phyloP scores from a whole-genome alignment of 768 basidiomycete species.

The Daedaleopsis nitida region DNA sequence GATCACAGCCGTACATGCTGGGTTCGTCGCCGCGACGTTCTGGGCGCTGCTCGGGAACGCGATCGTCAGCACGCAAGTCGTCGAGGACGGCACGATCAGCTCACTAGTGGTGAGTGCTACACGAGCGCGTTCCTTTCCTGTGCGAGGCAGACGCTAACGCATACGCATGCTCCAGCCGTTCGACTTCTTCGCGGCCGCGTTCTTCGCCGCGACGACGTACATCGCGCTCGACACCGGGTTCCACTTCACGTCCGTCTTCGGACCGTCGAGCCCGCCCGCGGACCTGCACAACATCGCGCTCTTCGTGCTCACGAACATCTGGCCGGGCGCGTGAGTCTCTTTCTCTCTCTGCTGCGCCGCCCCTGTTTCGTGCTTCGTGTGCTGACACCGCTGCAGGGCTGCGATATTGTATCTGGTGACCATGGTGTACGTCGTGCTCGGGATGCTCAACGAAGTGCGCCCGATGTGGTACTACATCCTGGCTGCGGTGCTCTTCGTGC shows the following conservation, averaged over 20 bases:
- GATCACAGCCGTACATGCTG: constrained; percentile 80
- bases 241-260: constrained; percentile 60
- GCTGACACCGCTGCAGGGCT: constrained; percentile 47
- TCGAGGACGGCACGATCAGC: constrained; percentile 86
- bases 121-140: too few relatives aligned
- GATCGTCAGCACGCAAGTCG: constrained; percentile 82
- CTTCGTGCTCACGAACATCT: constrained; percentile 79
- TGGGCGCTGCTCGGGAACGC: constrained; percentile 79
- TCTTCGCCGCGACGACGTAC: constrained; percentile 78
- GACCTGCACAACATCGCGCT: constrained; percentile 68
- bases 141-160: not conserved
- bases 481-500: constrained; percentile 74
- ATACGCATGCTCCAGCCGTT: constrained; percentile 61
- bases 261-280: constrained; percentile 57
- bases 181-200: constrained; percentile 50
- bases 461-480: constrained; percentile 81
- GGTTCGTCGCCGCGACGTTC: constrained; percentile 73
- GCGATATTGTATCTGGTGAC: constrained; percentile 68
- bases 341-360: too few relatives aligned
- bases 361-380: not conserved
- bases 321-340: constrained; percentile 70
- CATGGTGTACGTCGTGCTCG: constrained; percentile 81
- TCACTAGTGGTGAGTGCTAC: constrained; percentile 67
- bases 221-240: constrained; percentile 83
- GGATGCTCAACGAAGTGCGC: constrained; percentile 72